Evolutionary conservation across 352 stramenopile species (phyloP), one percentile per base, ranked within the genome.

Genomic region (Phytophthora palmivora): DNA sequence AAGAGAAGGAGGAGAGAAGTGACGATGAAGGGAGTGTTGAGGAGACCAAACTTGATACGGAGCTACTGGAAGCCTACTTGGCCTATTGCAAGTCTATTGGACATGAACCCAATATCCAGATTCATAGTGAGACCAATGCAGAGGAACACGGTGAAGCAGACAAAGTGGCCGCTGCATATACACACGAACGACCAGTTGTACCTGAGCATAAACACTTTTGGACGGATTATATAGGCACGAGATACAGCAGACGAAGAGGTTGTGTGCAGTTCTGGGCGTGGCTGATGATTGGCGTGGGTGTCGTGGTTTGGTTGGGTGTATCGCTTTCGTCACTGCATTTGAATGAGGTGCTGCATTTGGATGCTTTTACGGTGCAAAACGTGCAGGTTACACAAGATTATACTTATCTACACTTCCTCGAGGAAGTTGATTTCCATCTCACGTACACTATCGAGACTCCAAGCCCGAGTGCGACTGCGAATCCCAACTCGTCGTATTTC

Each of bases 61-160:
- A 97, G 68, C 79, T 99, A 6, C 70, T 98, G 26, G 94, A 99
- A 69, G 95, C 96, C 33, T 97, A 97, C 72, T 65, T 98, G 7
- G 82, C 95, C 15, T 98, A 98, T 71, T 80, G 98, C 52, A 93
- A 85, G 52, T 88, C 95, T 39, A 90, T 98, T 68, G 88, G 80
- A 16, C 76, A 89, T 22, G 70, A 83, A 50, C 78, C 79, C 9
- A 76, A 82, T 49, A 89, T 99, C 68, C 82, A 58, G 34, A 92
- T 97, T 16, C 86, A 77, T 28, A 14, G 15, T 4, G 39, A 56
- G 14, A 61, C 87, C 72, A 73, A 77, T 85, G 22, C 79, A 58
- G 58, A 53, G 1, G 61, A 69, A 12, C 47, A 68, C n/a, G 51
- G 64, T 36, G 55, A 42, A 63, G 70, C 2, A 51, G 70, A 0